Base-by-base conservation (phyloP, 2,329 filamentous ascomycete species). In the Fusarium papillatum region DNA sequence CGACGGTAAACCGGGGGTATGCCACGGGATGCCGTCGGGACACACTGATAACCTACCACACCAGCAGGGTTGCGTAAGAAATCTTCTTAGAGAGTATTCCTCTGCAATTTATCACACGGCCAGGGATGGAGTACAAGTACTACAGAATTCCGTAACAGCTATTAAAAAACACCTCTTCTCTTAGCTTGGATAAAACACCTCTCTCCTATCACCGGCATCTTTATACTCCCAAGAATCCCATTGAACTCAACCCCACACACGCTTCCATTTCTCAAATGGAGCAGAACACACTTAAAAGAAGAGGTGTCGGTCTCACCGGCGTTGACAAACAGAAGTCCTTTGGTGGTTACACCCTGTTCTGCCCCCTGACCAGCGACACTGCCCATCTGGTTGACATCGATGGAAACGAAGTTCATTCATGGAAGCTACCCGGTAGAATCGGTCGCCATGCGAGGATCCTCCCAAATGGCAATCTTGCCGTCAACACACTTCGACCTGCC, bases 201-300 rank as follows among this genome's bases (percentile, higher is more conserved):
- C 5, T 50, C 46, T 29, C 5, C 16, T 6, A 50, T 19, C 7
- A 8, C 8, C 3, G 3, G 24, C 5, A 26, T 26, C 24, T 5
- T 26, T 26, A 26, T 26, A 26, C 24, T n/a, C n/a, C 24, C 5
- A 26, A 26, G 4, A 26, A 26, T 26, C 24, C 24, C 24, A n/a
- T n/a, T n/a, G n/a, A n/a, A n/a, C n/a, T n/a, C n/a, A 3, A 14
- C n/a, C 2, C 26, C 46, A 8, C 22, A 22, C 22, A 26, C 14
- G 2, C 29, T 29, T 11, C 5, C 10, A 2, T n/a, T 11, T n/a
- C 17, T 31, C 17, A 53, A 31, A 79, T 80, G 80, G 81, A 82
- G 57, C 80, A 82, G 72, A 82, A 82, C 48, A 81, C 81, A 0
- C 63, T 82, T 9, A 82, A 82, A 46, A 67, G 81, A 65, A 70